These are phyloP conservation scores for Zopfochytrium polystomum DNA, from an alignment of 371 early-diverging fungal genomes.

Conservation along the genomic window DNA sequence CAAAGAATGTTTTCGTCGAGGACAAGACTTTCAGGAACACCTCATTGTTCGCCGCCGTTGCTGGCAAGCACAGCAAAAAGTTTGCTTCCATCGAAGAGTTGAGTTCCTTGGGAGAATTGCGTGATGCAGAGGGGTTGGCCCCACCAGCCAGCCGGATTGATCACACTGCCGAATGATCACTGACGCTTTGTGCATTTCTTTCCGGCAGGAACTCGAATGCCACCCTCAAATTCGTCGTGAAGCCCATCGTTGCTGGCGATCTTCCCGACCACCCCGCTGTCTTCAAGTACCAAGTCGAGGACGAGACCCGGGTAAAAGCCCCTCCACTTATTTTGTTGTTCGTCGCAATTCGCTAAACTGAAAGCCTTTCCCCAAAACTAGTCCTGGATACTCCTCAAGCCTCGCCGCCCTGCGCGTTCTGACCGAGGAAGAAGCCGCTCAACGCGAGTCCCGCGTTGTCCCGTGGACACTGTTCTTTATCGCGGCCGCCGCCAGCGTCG, in stretches of 20 bases:
- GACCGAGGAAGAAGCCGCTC: too few relatives aligned
- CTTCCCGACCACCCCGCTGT: constrained; percentile 23
- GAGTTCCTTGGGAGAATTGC: background rate
- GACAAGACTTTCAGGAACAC: constrained; percentile 20
- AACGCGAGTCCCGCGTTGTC: too few relatives aligned
- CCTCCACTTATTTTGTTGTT: too few relatives aligned
- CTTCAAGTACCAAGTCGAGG: constrained; percentile 20
- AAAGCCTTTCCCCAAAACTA: too few relatives aligned
- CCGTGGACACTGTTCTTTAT: too few relatives aligned
- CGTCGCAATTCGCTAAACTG: too few relatives aligned
- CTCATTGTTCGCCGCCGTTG: constrained; percentile 12
- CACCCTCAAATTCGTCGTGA: constrained; percentile 26
- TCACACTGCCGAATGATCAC: background rate
- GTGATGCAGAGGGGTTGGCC: background rate
- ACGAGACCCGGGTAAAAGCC: constrained; percentile 6
- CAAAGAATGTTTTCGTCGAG: constrained; percentile 18
- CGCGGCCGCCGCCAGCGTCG: too few relatives aligned
- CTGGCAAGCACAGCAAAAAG: constrained; percentile 16
- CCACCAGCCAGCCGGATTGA: background rate
- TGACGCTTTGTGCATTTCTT: background rate
- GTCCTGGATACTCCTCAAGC: too few relatives aligned
- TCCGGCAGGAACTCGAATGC: constrained; percentile 13
- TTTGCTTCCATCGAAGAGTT: constrained; percentile 15
- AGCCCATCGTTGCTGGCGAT: constrained; percentile 14
- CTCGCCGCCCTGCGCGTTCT: too few relatives aligned